Evolutionary conservation across 1,284 basidiomycete species (phyloP).

Genomic region (Heterobasidion parviporum): DNA sequence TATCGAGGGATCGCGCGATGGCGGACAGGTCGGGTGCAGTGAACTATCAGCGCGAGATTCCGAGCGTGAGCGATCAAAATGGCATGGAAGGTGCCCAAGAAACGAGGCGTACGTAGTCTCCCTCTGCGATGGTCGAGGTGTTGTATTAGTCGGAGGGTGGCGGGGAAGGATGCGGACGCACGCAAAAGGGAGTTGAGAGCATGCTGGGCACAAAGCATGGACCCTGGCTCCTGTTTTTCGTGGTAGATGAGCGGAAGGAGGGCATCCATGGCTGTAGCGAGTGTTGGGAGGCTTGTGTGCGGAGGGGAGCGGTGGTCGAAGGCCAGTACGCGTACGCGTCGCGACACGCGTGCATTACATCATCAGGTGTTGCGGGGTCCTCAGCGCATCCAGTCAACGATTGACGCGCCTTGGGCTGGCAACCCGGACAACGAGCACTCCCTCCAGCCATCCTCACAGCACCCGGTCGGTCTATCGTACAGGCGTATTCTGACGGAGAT

Average conservation of each 20-base stretch:
- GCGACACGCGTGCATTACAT: constrained; percentile 5
- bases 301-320: background rate
- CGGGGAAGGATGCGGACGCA: constrained; percentile 27
- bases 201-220: constrained; percentile 83
- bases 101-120: constrained; percentile 49
- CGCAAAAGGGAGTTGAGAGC: constrained; percentile 76
- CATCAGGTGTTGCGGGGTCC: background rate
- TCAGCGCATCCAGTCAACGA: too few species aligned
- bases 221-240: constrained; percentile 66
- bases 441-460: background rate
- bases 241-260: constrained; percentile 62
- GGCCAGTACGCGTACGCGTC: background rate
- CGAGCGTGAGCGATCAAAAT: background rate
- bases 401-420: constrained; percentile 19
- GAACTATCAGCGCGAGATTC: constrained; percentile 41
- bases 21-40: constrained; percentile 80
- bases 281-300: background rate
- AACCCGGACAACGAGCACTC: constrained; percentile 1
- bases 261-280: constrained; percentile 28
- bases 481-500: background rate
- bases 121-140: constrained; percentile 36
- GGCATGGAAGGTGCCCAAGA: constrained; percentile 6
- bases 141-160: constrained; percentile 3
- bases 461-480: background rate
- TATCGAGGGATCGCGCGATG: constrained; percentile 65